A percentile compares a stretch with the other conserved stretches of the same genome.
phyloP scores from a whole-genome alignment of 1,284 basidiomycete species.

The Dichomitus squalens region DNA sequence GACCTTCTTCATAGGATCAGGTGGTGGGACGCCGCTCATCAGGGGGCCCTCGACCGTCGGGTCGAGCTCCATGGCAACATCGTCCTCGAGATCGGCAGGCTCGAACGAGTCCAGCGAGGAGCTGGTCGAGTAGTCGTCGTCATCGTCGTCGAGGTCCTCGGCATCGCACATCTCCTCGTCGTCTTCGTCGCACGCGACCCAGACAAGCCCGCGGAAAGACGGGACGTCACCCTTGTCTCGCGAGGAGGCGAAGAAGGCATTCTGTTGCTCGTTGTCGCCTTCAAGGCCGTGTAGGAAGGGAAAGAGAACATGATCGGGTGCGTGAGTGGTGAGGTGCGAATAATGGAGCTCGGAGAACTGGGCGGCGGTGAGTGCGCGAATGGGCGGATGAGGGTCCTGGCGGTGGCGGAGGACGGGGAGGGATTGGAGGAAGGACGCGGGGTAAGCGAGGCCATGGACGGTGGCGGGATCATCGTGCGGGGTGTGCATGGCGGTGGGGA shows the following conservation, averaged over 20 bases:
- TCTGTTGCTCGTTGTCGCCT: constrained; percentile 75
- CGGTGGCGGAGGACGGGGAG: constrained; percentile 43
- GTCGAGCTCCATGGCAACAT: constrained; percentile 31
- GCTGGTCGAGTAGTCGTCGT: constrained; percentile 34
- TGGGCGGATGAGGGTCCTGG: constrained; percentile 41
- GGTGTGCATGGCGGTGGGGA: constrained; percentile 13
- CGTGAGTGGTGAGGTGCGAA: constrained; percentile 63
- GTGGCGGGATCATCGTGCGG: constrained; percentile 11
- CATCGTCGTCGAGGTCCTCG: constrained; percentile 36
- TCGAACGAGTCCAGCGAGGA: constrained; percentile 37
- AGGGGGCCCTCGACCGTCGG: constrained; percentile 29
- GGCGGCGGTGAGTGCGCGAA: constrained; percentile 54
- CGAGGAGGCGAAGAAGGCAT: constrained; percentile 68
- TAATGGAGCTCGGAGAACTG: constrained; percentile 66
- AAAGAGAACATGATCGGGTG: constrained; percentile 78
- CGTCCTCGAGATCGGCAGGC: constrained; percentile 35
- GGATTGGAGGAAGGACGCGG: constrained; percentile 38
- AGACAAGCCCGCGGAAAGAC: constrained; percentile 65
- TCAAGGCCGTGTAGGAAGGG: constrained; percentile 86
- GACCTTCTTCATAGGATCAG: constrained; percentile 18
- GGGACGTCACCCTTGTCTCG: constrained; percentile 34
- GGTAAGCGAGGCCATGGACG: constrained; percentile 48
- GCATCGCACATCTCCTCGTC: constrained; percentile 37
- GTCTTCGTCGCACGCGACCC: constrained; percentile 56
- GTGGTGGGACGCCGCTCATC: constrained; percentile 19